Conservation (phyloP, 192 early-diverging fungal species). For the Coemansia interrupta region DNA sequence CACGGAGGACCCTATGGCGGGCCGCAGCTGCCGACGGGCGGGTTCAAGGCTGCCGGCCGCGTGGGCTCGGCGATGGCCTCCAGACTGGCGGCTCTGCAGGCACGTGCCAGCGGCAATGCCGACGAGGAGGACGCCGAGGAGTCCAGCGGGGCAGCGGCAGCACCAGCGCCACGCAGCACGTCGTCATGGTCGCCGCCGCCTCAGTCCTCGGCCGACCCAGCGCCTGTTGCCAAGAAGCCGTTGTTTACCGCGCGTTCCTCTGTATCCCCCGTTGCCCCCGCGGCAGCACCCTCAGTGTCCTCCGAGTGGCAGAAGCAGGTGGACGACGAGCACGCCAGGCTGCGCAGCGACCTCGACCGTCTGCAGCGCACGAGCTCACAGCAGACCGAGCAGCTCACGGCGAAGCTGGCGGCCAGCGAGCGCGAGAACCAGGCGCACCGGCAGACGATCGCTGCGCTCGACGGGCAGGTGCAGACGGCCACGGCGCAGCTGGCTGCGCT, state of each 20-base stretch:
- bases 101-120: conserved; percentile 18
- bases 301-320: conserved; percentile 45
- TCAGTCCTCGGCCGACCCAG: conserved; percentile 5
- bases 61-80: conserved; percentile 49
- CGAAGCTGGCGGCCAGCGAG: conserved; percentile 30
- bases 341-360: conserved; percentile 29
- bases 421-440: conserved; percentile 30
- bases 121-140: conserved; percentile 19
- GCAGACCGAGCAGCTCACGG: conserved; percentile 19
- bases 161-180: conserved; percentile 4
- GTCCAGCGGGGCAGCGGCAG: neutral
- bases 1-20: conserved; percentile 20
- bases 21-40: conserved; percentile 37
- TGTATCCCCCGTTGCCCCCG: neutral
- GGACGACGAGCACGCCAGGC: conserved; percentile 33
- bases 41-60: conserved; percentile 45
- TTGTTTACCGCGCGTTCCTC: conserved; percentile 14
- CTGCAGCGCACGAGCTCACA: conserved; percentile 18
- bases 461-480: conserved; percentile 29
- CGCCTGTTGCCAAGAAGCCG: conserved; percentile 25
- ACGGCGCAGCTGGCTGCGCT: conserved; percentile 19
- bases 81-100: conserved; percentile 48
- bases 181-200: neutral
- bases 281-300: conserved; percentile 6
- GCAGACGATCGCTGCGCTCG: conserved; percentile 32